Conservation (phyloP, 2,329 filamentous ascomycete species). For the Teratosphaeria nubilosa region DNA sequence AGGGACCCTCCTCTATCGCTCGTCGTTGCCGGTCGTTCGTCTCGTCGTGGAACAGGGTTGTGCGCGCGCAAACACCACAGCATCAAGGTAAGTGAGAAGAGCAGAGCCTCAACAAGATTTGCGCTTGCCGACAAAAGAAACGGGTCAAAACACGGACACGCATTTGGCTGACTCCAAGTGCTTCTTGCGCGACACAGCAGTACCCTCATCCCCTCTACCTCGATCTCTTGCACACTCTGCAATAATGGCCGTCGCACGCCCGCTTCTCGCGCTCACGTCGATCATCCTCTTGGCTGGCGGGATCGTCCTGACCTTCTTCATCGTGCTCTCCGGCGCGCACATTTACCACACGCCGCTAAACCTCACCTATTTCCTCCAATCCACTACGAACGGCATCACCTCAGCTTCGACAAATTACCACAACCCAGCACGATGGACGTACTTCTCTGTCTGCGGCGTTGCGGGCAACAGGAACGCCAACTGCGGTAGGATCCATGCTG, state of each 20-base stretch:
- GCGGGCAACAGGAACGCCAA: constrained; percentile 44
- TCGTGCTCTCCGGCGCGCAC: constrained; percentile 50
- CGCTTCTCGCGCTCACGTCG: constrained; percentile 45
- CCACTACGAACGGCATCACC: constrained; percentile 62
- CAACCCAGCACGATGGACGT: constrained; percentile 72
- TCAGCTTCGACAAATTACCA: constrained; percentile 46
- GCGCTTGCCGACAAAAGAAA: not conserved
- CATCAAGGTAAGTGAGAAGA: not conserved
- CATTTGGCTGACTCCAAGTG: not conserved
- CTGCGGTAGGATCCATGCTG: constrained; percentile 55
- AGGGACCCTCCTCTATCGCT: not conserved
- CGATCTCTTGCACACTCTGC: not conserved
- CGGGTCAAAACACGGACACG: not conserved
- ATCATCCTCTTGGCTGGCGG: constrained; percentile 53
- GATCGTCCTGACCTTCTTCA: constrained; percentile 55
- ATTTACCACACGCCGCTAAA: constrained; percentile 50
- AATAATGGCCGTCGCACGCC: constrained; percentile 34
- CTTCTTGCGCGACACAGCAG: not conserved
- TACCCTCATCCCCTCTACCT: not conserved
- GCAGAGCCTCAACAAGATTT: not conserved
- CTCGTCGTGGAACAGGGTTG: not conserved
- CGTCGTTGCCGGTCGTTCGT: not conserved
- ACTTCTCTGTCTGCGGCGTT: constrained; percentile 69
- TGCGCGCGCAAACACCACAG: not conserved
- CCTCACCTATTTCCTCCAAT: constrained; percentile 76